Evolutionary conservation across 345 rosid genomes (phyloP).

Genomic region (Eucalyptus polyanthemos): DNA sequence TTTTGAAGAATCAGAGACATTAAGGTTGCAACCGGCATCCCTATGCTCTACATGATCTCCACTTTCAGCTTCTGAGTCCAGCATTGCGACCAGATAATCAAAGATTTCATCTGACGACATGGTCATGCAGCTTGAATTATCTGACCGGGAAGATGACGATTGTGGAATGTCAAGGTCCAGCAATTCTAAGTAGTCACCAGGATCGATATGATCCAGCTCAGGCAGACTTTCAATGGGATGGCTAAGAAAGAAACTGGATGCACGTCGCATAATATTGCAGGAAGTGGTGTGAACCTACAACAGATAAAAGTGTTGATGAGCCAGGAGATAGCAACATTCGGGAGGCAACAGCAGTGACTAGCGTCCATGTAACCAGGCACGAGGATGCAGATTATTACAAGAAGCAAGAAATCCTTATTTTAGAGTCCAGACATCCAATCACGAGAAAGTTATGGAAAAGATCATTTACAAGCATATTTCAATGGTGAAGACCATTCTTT

Average conservation of each 20-base stretch:
- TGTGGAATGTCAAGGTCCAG: conserved; percentile 24
- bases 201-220: not conserved
- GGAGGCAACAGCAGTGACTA: not conserved
- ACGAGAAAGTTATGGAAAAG: not conserved
- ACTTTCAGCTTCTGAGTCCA: conserved; percentile 17
- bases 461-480: not conserved
- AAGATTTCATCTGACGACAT: conserved; percentile 32
- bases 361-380: not conserved
- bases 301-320: not conserved
- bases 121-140: conserved; percentile 34
- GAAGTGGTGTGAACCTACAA: not conserved
- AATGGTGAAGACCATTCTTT: not conserved
- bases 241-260: not conserved
- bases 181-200: conserved; percentile 37
- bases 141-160: conserved; percentile 26
- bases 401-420: not conserved
- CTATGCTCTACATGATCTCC: not conserved
- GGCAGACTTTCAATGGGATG: not conserved
- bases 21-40: conserved; percentile 1
- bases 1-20: not conserved
- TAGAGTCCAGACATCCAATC: not conserved
- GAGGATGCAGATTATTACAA: not conserved
- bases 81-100: conserved; percentile 18
- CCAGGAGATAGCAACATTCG: not conserved
- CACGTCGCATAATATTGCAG: not conserved